A percentile compares a stretch with the other conserved stretches of the same genome.
phyloP scores from a whole-genome alignment of 495 filamentous ascomycete genomes.

The Hypoxylon intermedium region DNA sequence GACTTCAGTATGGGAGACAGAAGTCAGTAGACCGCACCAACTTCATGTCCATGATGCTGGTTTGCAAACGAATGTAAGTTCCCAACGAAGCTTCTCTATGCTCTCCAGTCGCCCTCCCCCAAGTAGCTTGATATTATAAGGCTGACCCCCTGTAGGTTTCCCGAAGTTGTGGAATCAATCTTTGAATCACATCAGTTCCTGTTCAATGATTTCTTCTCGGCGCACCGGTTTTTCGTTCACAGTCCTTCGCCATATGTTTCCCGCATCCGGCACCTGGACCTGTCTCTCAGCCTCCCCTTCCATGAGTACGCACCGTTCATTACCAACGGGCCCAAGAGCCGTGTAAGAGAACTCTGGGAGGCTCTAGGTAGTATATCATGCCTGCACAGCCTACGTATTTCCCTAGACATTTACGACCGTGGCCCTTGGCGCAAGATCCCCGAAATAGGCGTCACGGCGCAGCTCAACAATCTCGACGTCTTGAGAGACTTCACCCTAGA shows the following conservation, averaged over 20 bases:
- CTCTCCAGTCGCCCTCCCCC: not conserved
- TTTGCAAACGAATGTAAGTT: slow-evolving; percentile 43
- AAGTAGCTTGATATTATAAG: not conserved
- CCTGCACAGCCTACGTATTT: slow-evolving; percentile 38
- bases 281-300: slow-evolving; percentile 40
- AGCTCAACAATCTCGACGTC: slow-evolving; percentile 27
- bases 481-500: slow-evolving; percentile 36
- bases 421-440: slow-evolving; percentile 44
- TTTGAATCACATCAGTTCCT: slow-evolving; percentile 40
- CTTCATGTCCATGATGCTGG: slow-evolving; percentile 42
- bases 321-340: slow-evolving; percentile 11
- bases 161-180: slow-evolving; percentile 41
- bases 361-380: slow-evolving; percentile 29
- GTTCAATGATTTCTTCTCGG: slow-evolving; percentile 42
- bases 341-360: slow-evolving; percentile 26
- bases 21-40: slow-evolving; percentile 38
- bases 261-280: slow-evolving; percentile 36
- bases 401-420: slow-evolving; percentile 43
- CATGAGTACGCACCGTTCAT: slow-evolving; percentile 37
- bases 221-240: slow-evolving; percentile 41
- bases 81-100: not conserved
- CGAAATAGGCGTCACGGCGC: slow-evolving; percentile 20
- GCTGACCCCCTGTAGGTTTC: slow-evolving; percentile 31
- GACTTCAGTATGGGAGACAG: slow-evolving; percentile 27
- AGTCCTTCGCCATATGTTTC: slow-evolving; percentile 26